Base-by-base conservation (phyloP, 441 rosid genomes). In the Adansonia grandidieri region DNA sequence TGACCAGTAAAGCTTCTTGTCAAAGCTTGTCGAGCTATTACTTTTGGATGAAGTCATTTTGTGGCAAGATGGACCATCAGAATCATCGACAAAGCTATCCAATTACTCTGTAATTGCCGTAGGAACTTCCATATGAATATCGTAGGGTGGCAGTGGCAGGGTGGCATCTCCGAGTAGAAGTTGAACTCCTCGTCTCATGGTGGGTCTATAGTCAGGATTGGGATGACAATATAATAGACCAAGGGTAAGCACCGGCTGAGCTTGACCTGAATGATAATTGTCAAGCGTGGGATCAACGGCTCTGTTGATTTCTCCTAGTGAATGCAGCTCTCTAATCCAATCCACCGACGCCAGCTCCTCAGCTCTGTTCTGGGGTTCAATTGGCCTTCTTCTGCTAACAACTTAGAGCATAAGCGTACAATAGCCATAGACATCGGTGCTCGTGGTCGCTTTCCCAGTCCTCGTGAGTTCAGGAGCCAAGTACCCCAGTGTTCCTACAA, bases 401-500 rank as follows among this genome's bases (percentile, higher is more conserved):
- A 89, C 84, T 78, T 87, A 88, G 42, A 89, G 87, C 67, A 86
- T 76, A 3, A 89, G 78, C 20, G 77, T 28, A 3, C 89, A 87
- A 77, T 76, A 89, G 1, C 86, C 83, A 24, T 80, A 89, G 7
- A 85, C 86, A 80, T 89, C 85, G 3, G 85, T 84, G 68, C 79
- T 84, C 50, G 79, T 87, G 0, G 87, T 86, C 37, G 92, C 87
- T 77, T 80, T 79, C 28, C 91, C 83, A 0, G 87, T 81, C 62
- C 80, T 83, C 4, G 86, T 8, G 6, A 85, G 72, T 56, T 88
- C 88, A 0, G 91, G 89, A 22, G 89, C 89, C 1, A 87, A 78
- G 66, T 84, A 89, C n/a, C 91, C 86, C 0, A 86, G 62, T 0
- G 90, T 88, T 11, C 91, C 88, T 0, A 83, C 89, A 7, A 88